These are phyloP conservation scores for Naganishia kalamii DNA, from an alignment of 768 basidiomycete genomes.

Conservation along the genomic window DNA sequence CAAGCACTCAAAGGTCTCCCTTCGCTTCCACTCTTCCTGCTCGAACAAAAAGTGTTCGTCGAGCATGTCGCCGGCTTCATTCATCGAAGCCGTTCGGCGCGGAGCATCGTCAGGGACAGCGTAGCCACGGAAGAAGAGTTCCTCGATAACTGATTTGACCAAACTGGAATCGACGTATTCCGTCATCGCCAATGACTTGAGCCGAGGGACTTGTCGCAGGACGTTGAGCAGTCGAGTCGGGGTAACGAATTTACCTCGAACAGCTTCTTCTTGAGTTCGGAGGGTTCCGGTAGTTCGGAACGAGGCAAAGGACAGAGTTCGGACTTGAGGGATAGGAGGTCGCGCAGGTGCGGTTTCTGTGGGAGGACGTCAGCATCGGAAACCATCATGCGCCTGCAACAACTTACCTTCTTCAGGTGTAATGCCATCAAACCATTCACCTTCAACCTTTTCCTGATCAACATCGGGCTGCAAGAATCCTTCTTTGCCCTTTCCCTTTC, in stretches of 20 bases:
- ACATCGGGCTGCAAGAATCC: background rate
- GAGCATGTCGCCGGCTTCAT: slow-evolving; percentile 8
- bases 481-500: background rate
- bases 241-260: slow-evolving; percentile 86
- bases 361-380: background rate
- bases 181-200: slow-evolving; percentile 84
- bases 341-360: slow-evolving; percentile 3
- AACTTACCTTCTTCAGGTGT: background rate
- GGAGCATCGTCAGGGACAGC: slow-evolving; percentile 28
- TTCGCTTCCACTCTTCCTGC: slow-evolving; percentile 55
- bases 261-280: slow-evolving; percentile 81
- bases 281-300: slow-evolving; percentile 96
- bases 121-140: slow-evolving; percentile 77
- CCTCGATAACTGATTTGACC: slow-evolving; percentile 73
- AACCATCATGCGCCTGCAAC: background rate
- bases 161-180: slow-evolving; percentile 94
- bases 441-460: slow-evolving; percentile 10
- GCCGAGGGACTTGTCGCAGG: slow-evolving; percentile 75
- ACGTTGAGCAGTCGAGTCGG: slow-evolving; percentile 62
- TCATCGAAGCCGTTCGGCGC: slow-evolving; percentile 16
- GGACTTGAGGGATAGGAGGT: slow-evolving; percentile 49
- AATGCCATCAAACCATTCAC: slow-evolving; percentile 12
- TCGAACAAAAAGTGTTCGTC: slow-evolving; percentile 22
- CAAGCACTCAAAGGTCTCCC: slow-evolving; percentile 56
- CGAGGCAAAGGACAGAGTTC: slow-evolving; percentile 87